These are phyloP conservation scores for Thraustochytrium sp. DNA, from an alignment of 352 stramenopile genomes.

Conservation along the genomic window DNA sequence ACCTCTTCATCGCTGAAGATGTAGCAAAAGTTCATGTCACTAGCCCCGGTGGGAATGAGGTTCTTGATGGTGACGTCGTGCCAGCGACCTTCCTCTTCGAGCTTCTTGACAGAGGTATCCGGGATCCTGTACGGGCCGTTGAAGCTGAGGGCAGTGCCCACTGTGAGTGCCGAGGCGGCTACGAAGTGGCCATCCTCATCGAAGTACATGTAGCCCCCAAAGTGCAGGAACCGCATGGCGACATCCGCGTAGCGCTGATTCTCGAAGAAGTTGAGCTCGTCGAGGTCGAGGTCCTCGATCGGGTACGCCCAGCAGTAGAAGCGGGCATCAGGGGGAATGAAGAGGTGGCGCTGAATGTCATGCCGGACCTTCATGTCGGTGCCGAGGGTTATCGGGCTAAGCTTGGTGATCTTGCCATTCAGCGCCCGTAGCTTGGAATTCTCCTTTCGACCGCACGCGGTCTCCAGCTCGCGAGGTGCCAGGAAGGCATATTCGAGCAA, in stretches of 20 bases:
- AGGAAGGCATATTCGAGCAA: neutral
- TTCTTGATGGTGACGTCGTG: neutral
- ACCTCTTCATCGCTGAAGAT: neutral
- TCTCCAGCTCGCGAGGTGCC: neutral
- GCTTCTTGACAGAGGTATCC: neutral
- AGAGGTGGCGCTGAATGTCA: neutral
- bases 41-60: neutral
- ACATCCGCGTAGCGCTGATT: neutral
- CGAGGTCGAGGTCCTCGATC: neutral
- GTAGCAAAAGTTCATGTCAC: neutral
- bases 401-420: neutral
- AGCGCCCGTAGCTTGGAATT: neutral
- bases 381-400: neutral
- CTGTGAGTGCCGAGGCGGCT: neutral
- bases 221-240: neutral
- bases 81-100: neutral
- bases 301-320: slow-evolving; percentile 37
- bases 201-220: slow-evolving; percentile 30
- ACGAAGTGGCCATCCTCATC: neutral
- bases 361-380: neutral
- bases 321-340: neutral
- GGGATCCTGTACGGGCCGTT: neutral
- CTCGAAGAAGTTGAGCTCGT: neutral
- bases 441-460: neutral
- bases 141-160: slow-evolving; percentile 15